Evolutionary conservation across 2,329 filamentous ascomycete genomes (phyloP), one percentile per base, ranked within the genome.

Genomic region (Tolypocladium endophyticum): DNA sequence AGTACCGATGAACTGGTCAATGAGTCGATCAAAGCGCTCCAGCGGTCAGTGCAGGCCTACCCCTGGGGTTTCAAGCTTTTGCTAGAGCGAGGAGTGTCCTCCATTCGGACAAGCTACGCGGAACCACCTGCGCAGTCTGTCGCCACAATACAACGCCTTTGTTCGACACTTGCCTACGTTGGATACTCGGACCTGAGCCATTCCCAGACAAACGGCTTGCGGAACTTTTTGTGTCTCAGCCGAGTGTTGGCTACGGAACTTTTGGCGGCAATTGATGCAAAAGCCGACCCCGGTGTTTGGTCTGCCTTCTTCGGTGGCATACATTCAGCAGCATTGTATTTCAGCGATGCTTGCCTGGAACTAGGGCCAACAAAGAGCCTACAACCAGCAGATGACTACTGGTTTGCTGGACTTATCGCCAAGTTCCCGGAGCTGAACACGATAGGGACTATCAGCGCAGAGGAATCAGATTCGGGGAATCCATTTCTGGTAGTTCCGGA

Each of bases 161-260:
- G 79, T 4, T 72, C 74, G 12, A 72, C 78, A 2, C 64, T 85
- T 3, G 77, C 78, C 3, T 79, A 76, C 58, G 72, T 84, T 55
- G 78, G 79, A 35, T 81, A 79, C 65, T 81, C 79, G 1, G 70
- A 74, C 47, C 61, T 75, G 0, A 72, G 74, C 1, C 63, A 60
- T 2, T 61, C 54, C 11, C 60, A 65, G 4, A 63, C 64, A 1
- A 63, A 66, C 7, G 68, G 70, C 1, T 67, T 79, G n/a, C 60
- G 67, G 18, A 74, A 80, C 61, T 78, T 78, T 58, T 60, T 79
- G 14, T 72, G 70, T 7, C 70, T 79, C 23, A 65, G 73, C 33
- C 68, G 71, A 45, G 66, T 70, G 2, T 62, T 81, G 6, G 56
- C 71, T 30, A 56, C 66, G 55, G 69, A 75, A 63, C 63, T 81